Base-by-base conservation (phyloP, 352 stramenopile genomes). In the Poterioochromonas sp. region DNA sequence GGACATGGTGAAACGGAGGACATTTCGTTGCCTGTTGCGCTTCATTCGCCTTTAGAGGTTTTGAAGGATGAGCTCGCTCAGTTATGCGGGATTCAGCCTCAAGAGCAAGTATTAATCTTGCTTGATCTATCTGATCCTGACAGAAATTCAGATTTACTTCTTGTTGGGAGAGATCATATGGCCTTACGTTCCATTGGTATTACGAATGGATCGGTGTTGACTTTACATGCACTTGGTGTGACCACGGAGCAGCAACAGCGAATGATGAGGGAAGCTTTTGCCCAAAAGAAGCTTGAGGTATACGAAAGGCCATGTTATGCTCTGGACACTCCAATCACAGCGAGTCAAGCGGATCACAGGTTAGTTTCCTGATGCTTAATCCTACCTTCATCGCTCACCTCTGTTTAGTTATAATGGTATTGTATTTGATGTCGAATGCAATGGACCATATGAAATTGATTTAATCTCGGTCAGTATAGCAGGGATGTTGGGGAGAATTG, bases 391-490 rank as follows among this genome's bases (percentile, higher is more conserved):
- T 58, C 47, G 15, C 47, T 58, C 26, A n/a, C n/a, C n/a, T n/a
- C n/a, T n/a, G 26, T 58, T n/a, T 71, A 71, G 62, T 22, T 74
- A 74, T 39, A 74, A 74, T 74, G 65, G 65, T 74, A 54, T 74
- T 39, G 53, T 74, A 26, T 51, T 74, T 54, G 65, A 74, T 74
- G 18, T 74, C 3, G 37, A 8, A 58, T 51, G 8, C 20, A n/a
- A 54, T 40, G 65, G 65, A 51, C 65, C 65, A 12, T 74, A 37
- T 54, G 65, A 74, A 54, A 35, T 74, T 35, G 8, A 54, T 35
- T 0, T 74, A 39, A 39, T 39, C 32, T 53, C 65, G 26, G 40
- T 74, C 26, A 40, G 22, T 37, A 54, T 74, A 5, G 65, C 5
- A 54, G 65, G 65, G 1, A 74, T 74, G 65, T 54, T 74, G 26